phyloP scores from a whole-genome alignment of 306 rosid species.

The Cicer pinnatifidum region DNA sequence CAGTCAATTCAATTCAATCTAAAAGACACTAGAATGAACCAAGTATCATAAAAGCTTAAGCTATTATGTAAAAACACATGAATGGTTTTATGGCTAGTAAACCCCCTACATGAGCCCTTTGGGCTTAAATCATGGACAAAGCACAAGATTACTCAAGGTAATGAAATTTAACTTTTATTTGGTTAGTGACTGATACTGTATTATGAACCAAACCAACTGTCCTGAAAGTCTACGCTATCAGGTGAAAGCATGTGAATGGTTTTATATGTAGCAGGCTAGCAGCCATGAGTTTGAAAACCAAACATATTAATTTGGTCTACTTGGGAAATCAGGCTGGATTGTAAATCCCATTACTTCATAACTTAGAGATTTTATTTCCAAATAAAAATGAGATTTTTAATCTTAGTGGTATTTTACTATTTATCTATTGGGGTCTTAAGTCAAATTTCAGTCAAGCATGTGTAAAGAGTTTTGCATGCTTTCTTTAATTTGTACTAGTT shows the following conservation, averaged over 20 bases:
- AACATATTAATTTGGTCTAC: slow-evolving; percentile 15
- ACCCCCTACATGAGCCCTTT: neutral
- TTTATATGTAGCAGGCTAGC: slow-evolving; percentile 1
- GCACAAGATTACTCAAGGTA: neutral
- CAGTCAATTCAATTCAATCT: slow-evolving; percentile 9
- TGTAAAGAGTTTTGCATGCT: slow-evolving; percentile 1
- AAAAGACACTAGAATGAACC: slow-evolving; percentile 4
- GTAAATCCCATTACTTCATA: slow-evolving; percentile 11
- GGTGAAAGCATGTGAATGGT: slow-evolving; percentile 2
- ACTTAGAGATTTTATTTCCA: slow-evolving; percentile 12
- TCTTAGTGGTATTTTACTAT: neutral
- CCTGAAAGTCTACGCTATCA: neutral
- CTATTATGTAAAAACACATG: neutral
- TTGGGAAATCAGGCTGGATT: neutral
- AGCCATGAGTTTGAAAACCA: neutral
- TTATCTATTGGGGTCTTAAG: slow-evolving; percentile 11
- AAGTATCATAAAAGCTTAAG: neutral
- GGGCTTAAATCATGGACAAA: slow-evolving; percentile 1
- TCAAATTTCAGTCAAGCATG: neutral
- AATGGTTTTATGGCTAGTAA: slow-evolving; percentile 1
- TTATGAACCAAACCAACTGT: slow-evolving; percentile 7
- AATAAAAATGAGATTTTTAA: slow-evolving; percentile 2
- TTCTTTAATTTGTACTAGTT: neutral
- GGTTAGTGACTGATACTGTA: neutral
- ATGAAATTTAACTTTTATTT: neutral